Base-by-base conservation (phyloP, 192 early-diverging fungal genomes). In the Coemansia sp. region DNA sequence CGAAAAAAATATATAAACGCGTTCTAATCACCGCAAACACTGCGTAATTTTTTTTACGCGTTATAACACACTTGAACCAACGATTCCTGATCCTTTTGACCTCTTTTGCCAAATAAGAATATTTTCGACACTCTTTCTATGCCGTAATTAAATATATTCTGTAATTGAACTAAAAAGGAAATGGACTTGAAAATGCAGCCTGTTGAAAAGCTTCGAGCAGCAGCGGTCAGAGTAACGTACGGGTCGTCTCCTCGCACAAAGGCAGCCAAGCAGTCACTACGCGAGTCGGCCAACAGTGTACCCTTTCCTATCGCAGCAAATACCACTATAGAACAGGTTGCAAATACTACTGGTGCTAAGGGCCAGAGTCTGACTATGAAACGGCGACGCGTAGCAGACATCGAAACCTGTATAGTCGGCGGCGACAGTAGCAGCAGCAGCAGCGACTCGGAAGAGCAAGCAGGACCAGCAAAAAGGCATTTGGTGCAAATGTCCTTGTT, bases 401-500 rank as follows among this genome's bases (percentile, higher is more conserved):
- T 16, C 14, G 42, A 45, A 16, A 16, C 4, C 42, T 45, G 42
- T 16, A 3, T 45, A 16, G 14, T 12, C 5, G 42, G 42, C 42
- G 42, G 42, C 10, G 20, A 51, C 16, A 40, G 54, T 12, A 54
- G 49, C 17, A 28, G 32, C 8, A 61, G 49, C 11, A 42, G 54
- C 20, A 60, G 4, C 48, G 22, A 20, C 0, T 30, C 51, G 2
- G 20, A 42, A 12, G 12, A 14, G 56, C 65, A 10, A 3, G 29
- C n/a, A 25, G 22, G 28, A 55, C 28, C 52, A 4, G 25, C 71
- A 28, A 79, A 79, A 48, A 66, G 61, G 38, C 64, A 56, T 16
- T 56, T 81, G 34, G 60, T 69, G 20, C 78, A 81, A 32, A 64
- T 59, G 22, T 57, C 67, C 16, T 67, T 81, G 8, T 62, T 61